Base-by-base conservation (phyloP, 2,329 filamentous ascomycete genomes). In the Rhynchosporium graminicola region DNA sequence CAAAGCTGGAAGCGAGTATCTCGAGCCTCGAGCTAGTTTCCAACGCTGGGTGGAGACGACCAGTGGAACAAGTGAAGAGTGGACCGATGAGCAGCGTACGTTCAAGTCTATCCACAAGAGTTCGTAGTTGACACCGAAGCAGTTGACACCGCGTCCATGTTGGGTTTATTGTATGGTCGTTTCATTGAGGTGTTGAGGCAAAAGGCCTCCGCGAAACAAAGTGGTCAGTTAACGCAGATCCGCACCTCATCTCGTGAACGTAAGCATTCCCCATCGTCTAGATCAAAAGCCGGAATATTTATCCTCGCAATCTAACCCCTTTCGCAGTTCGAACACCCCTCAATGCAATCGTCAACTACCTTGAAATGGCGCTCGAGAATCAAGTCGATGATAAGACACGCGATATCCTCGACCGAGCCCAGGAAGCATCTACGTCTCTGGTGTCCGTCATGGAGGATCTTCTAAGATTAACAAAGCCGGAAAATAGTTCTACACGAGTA, bases 141-240 rank as follows among this genome's bases (percentile, higher is more conserved):
- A 61, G 65, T 68, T 13, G 69, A 69, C n/a, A 69, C 67, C 8
- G 69, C 69, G 12, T 61, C 63, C 9, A 62, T 71, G 4, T 46
- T 71, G 13, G 58, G 67, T 28, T 52, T 69, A 12, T 40, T 70
- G 2, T 71, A 71, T 38, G 67, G 68, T 9, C 65, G 66, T 55
- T 71, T 71, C 54, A 67, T 68, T 31, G 69, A 71, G 20, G 66
- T 70, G 6, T 71, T 68, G 65, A 59, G 65, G 42, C 61, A 63
- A 50, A 70, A 70, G 46, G 65, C 63, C 33, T 59, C 65, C 12
- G 55, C 67, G 6, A 59, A 56, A 13, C 63, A 67, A 31, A 66
- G 55, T n/a, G 65, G 59, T 42, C 63, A 59, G 31, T 54, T 70
- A 45, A 65, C 67, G 10, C 63, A 68, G 13, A 68, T 72, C 13